Base-by-base conservation (phyloP, 768 basidiomycete genomes). In the Russula compacta region DNA sequence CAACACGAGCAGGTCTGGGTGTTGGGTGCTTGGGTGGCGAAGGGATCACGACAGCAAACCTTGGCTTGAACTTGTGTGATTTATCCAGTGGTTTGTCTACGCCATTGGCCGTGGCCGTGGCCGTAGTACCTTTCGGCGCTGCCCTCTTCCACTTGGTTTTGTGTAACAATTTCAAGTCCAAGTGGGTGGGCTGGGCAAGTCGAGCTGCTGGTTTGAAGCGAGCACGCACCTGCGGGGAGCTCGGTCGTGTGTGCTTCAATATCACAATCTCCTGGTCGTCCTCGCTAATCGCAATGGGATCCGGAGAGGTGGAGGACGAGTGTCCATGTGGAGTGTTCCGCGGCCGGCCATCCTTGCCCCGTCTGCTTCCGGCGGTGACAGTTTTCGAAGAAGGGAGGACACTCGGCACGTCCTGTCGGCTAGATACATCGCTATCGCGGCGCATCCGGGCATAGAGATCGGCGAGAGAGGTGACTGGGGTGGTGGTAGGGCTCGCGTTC, bases 401-500 rank as follows among this genome's bases (percentile, higher is more conserved):
- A 17, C 36, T 42, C 32, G 52, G 35, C 46, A 46, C 12, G 46
- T 35, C 39, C n/a, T 36, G 43, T 5, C 46, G 55, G 7, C 12
- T 12, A 6, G 56, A 29, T 2, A n/a, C n/a, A 9, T 47, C 32
- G 44, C 61, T 62, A n/a, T 63, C 61, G 39, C 61, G 61, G 52
- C 12, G 61, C 39, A 63, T 36, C 46, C 49, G 61, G 46, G 56
- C 21, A 17, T 58, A 58, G 14, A 63, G 61, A 9, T 63, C 57
- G 8, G 52, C 57, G 24, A 63, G 61, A 14, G 61, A 48, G 9
- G 61, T 62, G 56, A 58, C 11, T 2, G 43, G 7, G 14, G 43
- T 21, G 4, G 36, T 21, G 19, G 51, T 10, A 14, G 61, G 39
- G 5, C 24, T 29, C 2, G 48, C 6, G 12, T 47, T 56, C 12